phyloP scores from a whole-genome alignment of 306 rosid genomes.

The Ziziphus jujuba region DNA sequence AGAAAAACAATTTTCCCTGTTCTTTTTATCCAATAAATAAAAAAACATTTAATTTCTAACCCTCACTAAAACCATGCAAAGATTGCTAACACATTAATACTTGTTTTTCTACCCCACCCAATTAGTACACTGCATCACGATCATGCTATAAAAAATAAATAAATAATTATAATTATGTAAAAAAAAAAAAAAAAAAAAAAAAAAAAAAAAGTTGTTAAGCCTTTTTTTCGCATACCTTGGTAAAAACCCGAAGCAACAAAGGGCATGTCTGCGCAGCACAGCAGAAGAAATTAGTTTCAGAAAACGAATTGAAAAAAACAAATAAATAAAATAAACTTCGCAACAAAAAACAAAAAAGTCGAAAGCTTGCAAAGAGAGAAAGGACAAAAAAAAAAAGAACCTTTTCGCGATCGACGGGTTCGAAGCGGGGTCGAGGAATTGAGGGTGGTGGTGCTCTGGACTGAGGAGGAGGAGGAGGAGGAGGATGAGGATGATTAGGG shows the following conservation, averaged over 20 bases:
- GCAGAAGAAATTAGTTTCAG: not conserved
- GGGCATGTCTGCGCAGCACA: slow-evolving; percentile 71
- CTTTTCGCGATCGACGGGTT: slow-evolving; percentile 57
- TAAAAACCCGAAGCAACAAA: slow-evolving; percentile 86
- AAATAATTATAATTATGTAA: too few relatives aligned
- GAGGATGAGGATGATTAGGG: slow-evolving; percentile 3
- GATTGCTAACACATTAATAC: not conserved
- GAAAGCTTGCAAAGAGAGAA: not conserved
- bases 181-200: too few relatives aligned
- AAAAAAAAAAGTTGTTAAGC: not conserved
- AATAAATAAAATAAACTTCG: not conserved
- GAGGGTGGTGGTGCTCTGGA: slow-evolving; percentile 41
- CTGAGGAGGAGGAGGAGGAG: slow-evolving; percentile 33
- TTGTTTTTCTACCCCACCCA: not conserved
- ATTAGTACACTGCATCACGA: not conserved
- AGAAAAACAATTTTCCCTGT: too few relatives aligned
- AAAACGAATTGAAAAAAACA: not conserved
- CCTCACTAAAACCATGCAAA: too few relatives aligned
- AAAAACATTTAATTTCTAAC: too few relatives aligned
- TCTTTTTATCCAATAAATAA: too few relatives aligned
- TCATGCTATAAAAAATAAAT: not conserved
- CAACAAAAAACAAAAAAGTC: not conserved
- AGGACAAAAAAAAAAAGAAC: slow-evolving; percentile 10
- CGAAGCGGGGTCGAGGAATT: slow-evolving; percentile 36
- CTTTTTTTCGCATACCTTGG: slow-evolving; percentile 50